Percentiles rank a stretch among this genome's conserved stretches.
phyloP scores from a whole-genome alignment of 306 rosid genomes.

The Trifolium dubium region DNA sequence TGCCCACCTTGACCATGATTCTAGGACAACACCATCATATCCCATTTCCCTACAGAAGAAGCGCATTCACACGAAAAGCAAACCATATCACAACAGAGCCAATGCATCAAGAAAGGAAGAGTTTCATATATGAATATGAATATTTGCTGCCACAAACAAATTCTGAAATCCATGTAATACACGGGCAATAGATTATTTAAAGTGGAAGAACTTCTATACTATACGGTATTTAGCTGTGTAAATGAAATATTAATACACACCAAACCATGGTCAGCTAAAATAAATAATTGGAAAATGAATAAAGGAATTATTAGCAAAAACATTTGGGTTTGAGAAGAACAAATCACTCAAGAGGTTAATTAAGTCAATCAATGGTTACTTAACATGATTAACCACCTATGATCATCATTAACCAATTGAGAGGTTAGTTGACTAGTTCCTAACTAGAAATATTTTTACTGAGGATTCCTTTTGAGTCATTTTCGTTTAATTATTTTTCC shows the following conservation, averaged over 20 bases:
- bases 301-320: neutral
- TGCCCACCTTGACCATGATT: constrained; percentile 99
- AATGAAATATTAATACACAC: constrained; percentile 20
- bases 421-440: constrained; percentile 19
- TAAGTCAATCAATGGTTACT: constrained; percentile 1
- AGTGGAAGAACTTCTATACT: constrained; percentile 4
- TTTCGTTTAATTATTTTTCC: constrained; percentile 12
- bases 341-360: constrained; percentile 6
- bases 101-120: constrained; percentile 22
- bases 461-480: constrained; percentile 12
- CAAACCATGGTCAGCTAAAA: constrained; percentile 7
- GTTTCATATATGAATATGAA: constrained; percentile 12
- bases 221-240: constrained; percentile 14
- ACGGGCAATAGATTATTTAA: constrained; percentile 8
- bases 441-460: constrained; percentile 19
- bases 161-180: constrained; percentile 21
- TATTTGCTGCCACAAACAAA: neutral
- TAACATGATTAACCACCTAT: neutral
- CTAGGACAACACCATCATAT: constrained; percentile 91
- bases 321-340: neutral
- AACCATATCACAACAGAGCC: constrained; percentile 30
- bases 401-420: constrained; percentile 29
- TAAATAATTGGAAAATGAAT: constrained; percentile 15
- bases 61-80: constrained; percentile 28
- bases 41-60: constrained; percentile 80